phyloP scores from a whole-genome alignment of 352 stramenopile genomes.

The Hyaloperonospora arabidopsidis region DNA sequence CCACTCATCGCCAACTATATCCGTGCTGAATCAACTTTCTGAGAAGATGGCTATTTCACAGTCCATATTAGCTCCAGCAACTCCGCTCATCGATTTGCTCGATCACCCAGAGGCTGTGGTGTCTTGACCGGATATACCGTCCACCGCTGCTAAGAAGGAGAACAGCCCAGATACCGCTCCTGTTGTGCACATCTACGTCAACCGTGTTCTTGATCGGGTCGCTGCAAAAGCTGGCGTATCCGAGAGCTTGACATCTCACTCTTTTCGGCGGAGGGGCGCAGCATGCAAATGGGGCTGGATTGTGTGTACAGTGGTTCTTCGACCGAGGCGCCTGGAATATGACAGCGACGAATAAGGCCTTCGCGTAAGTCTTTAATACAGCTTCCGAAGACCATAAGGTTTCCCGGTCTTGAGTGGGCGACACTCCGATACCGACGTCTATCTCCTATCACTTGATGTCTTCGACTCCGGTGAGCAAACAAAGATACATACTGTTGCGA shows the following conservation, averaged over 20 bases:
- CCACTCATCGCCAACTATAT: background rate
- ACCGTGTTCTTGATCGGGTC: constrained; percentile 16
- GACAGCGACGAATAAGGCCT: constrained; percentile 16
- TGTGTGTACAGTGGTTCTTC: constrained; percentile 11
- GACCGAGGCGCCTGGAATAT: constrained; percentile 16
- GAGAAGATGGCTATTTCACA: background rate
- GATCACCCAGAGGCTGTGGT: background rate
- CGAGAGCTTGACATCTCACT: constrained; percentile 17
- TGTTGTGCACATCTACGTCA: constrained; percentile 18
- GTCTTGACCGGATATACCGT: background rate
- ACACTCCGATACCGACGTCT: background rate
- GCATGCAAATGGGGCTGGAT: constrained; percentile 8
- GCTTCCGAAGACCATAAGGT: constrained; percentile 6
- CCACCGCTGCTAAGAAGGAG: background rate
- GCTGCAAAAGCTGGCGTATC: constrained; percentile 3
- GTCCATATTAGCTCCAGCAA: background rate
- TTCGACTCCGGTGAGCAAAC: constrained; percentile 7
- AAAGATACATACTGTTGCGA: background rate
- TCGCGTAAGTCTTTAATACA: constrained; percentile 8
- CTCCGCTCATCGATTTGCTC: constrained; percentile 9
- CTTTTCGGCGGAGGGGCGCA: constrained; percentile 17
- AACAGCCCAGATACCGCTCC: background rate
- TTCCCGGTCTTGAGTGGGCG: constrained; percentile 10
- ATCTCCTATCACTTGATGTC: background rate
- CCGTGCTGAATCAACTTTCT: constrained; percentile 16